Percentiles rank a stretch among this genome's conserved stretches.
Conservation (phyloP, 257 asterid species). For the Nicotiana obtusifolia region DNA sequence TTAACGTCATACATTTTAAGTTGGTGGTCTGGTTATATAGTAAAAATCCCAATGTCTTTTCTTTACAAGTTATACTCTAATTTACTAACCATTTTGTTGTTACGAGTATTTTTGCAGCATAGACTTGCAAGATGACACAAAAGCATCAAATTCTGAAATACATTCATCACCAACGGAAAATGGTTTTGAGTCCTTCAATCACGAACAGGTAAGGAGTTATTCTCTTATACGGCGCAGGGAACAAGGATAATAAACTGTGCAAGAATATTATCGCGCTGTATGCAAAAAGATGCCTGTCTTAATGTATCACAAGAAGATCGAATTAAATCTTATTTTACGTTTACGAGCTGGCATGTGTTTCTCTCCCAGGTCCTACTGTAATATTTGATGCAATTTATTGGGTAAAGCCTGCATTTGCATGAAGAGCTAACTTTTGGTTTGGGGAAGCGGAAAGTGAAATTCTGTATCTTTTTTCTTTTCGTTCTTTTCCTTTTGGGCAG, state of each 20-base stretch:
- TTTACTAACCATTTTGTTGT: neutral
- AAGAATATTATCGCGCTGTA: neutral
- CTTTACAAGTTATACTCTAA: neutral
- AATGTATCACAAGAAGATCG: neutral
- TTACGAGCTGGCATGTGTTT: neutral
- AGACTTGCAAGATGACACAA: conserved; percentile 40
- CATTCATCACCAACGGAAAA: conserved; percentile 35
- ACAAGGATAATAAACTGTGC: neutral
- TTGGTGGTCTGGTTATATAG: neutral
- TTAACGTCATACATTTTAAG: neutral
- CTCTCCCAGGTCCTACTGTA: neutral
- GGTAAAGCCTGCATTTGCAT: neutral
- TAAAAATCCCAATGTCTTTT: neutral
- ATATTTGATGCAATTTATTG: neutral
- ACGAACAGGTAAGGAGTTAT: conserved; percentile 39
- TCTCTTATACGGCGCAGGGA: neutral
- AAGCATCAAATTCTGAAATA: conserved; percentile 21
- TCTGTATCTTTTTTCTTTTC: neutral
- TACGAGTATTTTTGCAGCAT: conserved; percentile 40
- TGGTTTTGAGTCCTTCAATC: conserved; percentile 36
- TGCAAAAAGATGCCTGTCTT: neutral
- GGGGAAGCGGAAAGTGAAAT: neutral
- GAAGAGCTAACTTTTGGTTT: neutral
- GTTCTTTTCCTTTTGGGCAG: neutral
- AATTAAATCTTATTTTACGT: neutral